Conservation (phyloP, 116 monocot genomes). For the Zostera marina region DNA sequence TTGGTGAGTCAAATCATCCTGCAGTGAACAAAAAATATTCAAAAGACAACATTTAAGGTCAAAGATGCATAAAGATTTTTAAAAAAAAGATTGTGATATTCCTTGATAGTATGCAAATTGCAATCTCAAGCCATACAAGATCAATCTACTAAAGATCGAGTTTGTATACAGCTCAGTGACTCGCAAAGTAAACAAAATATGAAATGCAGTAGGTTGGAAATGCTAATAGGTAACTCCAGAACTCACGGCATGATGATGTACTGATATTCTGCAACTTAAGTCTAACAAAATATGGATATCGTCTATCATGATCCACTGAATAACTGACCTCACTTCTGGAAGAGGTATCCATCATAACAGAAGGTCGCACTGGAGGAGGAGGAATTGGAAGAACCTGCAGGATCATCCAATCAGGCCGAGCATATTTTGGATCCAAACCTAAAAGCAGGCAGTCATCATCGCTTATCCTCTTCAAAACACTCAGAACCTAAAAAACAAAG, state of each 20-base stretch:
- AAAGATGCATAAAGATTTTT: too few species aligned
- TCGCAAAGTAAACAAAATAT: neutral
- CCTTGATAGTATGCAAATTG: too few species aligned
- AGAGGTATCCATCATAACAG: slow-evolving; percentile 99
- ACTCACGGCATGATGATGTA: too few species aligned
- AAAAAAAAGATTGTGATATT: too few species aligned
- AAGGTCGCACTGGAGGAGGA: slow-evolving; percentile 93
- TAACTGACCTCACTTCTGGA: slow-evolving; percentile 80
- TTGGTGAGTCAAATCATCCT: slow-evolving; percentile 99
- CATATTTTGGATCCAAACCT: slow-evolving; percentile 92
- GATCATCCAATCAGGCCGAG: slow-evolving; percentile 99
- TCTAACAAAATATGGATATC: neutral
- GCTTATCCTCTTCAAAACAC: slow-evolving; percentile 87
- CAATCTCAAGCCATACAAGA: too few species aligned
- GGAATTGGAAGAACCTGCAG: slow-evolving; percentile 95
- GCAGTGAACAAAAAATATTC: neutral
- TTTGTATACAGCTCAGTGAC: neutral
- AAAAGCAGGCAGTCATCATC: slow-evolving; percentile 89
- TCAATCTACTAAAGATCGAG: too few species aligned
- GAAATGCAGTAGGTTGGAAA: neutral
- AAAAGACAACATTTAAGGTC: neutral
- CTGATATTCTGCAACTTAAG: too few species aligned
- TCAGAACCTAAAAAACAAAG: slow-evolving; percentile 48
- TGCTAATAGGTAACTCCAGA: too few species aligned
- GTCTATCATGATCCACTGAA: too few species aligned